Conservation (phyloP, 129 eudicot species). For the Flaveria bidentis region DNA sequence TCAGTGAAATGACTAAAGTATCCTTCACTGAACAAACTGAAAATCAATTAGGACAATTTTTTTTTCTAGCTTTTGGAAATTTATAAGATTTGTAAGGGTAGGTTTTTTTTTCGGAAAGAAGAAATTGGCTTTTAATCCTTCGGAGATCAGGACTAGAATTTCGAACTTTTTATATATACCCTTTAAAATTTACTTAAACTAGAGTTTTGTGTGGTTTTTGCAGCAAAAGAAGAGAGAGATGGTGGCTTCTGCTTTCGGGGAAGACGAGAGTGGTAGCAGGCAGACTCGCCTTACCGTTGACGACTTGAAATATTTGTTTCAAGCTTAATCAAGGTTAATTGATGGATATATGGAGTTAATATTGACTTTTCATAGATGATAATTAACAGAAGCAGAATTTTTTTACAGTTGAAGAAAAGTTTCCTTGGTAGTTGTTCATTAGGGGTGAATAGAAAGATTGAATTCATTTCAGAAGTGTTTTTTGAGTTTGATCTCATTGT, state of each 20-base stretch:
- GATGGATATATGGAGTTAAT: constrained; percentile 25
- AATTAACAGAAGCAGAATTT: constrained; percentile 28
- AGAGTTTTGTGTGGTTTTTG: constrained; percentile 13
- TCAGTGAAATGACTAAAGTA: not conserved
- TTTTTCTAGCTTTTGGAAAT: constrained; percentile 11
- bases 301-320: constrained; percentile 87
- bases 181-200: not conserved
- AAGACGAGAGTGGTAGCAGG: constrained; percentile 74
- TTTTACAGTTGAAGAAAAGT: constrained; percentile 28
- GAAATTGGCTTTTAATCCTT: too few species aligned
- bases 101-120: too few species aligned
- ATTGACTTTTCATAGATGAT: constrained; percentile 26
- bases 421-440: constrained; percentile 25
- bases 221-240: constrained; percentile 95
- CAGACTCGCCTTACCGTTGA: constrained; percentile 87
- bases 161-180: not conserved
- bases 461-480: constrained; percentile 29
- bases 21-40: not conserved
- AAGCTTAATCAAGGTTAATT: constrained; percentile 38
- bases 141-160: not conserved
- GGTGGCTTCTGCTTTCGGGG: constrained; percentile 98
- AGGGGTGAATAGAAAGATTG: constrained; percentile 35
- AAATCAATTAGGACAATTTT: not conserved
- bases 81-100: not conserved
- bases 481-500: constrained; percentile 34